Evolutionary conservation across 2,329 filamentous ascomycete genomes (phyloP).

Genomic region (Fusarium tuaranense): DNA sequence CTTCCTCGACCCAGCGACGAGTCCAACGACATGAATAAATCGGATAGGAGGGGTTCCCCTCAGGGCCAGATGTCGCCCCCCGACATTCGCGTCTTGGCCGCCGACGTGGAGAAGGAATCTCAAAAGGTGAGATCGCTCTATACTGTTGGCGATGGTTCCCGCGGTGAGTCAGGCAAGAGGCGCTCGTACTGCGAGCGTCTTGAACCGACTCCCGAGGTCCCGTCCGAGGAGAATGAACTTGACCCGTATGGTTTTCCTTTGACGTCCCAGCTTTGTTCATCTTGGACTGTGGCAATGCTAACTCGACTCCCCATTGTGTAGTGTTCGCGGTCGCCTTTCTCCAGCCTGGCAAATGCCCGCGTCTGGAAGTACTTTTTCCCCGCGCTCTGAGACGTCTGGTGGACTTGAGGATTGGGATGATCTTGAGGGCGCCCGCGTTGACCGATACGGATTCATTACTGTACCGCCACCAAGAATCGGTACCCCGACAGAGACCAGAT

Average conservation of each 20-base stretch:
- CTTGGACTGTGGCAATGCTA: slow-evolving; percentile 46
- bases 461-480: slow-evolving; percentile 56
- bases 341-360: slow-evolving; percentile 52
- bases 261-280: slow-evolving; percentile 38
- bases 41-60: slow-evolving; percentile 25
- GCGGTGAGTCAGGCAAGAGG: slow-evolving; percentile 64
- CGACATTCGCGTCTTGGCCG: slow-evolving; percentile 64
- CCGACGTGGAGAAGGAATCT: slow-evolving; percentile 71
- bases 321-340: slow-evolving; percentile 46
- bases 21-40: slow-evolving; percentile 37
- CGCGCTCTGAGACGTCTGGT: slow-evolving; percentile 57
- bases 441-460: slow-evolving; percentile 76
- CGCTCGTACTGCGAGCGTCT: slow-evolving; percentile 61
- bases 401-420: slow-evolving; percentile 77
- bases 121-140: slow-evolving; percentile 77
- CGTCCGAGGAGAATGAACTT: slow-evolving; percentile 64
- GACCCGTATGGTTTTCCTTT: slow-evolving; percentile 70
- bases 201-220: slow-evolving; percentile 63
- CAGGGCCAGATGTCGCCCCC: slow-evolving; percentile 49
- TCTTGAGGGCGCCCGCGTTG: slow-evolving; percentile 69
- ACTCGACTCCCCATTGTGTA: slow-evolving; percentile 39
- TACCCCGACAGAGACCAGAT: slow-evolving; percentile 56
- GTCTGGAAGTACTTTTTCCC: slow-evolving; percentile 59
- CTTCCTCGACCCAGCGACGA: slow-evolving; percentile 41
- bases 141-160: slow-evolving; percentile 65